Percentiles rank a stretch among this genome's conserved stretches.
Conservation (phyloP, 768 basidiomycete genomes). For the Tylopilus intermedius region DNA sequence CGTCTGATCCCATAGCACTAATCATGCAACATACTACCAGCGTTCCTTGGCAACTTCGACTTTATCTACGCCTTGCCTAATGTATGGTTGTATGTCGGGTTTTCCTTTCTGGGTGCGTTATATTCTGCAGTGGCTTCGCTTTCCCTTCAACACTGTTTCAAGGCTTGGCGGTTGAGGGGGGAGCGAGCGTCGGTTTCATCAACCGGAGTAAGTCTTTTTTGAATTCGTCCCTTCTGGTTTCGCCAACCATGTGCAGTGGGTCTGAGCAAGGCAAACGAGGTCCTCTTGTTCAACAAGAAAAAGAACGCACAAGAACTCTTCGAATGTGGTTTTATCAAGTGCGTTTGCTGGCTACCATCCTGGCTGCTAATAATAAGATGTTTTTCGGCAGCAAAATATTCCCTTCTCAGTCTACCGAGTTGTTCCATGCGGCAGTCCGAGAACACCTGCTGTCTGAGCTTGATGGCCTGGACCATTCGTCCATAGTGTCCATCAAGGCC, state of each 20-base stretch:
- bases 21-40: conserved; percentile 29
- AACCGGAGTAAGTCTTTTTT: conserved; percentile 49
- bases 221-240: background rate
- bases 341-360: conserved; percentile 9
- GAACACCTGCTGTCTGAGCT: conserved; percentile 49
- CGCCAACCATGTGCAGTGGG: conserved; percentile 47
- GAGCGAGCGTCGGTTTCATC: conserved; percentile 63
- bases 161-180: conserved; percentile 67
- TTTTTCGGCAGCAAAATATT: conserved; percentile 49
- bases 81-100: conserved; percentile 61
- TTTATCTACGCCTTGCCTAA: conserved; percentile 64
- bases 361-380: background rate
- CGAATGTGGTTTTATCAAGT: conserved; percentile 64
- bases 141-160: conserved; percentile 1
- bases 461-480: conserved; percentile 50
- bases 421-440: conserved; percentile 52
- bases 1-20: background rate
- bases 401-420: conserved; percentile 44
- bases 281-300: conserved; percentile 66
- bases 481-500: conserved; percentile 48
- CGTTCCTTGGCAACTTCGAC: conserved; percentile 68
- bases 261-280: conserved; percentile 63
- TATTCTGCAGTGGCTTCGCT: background rate
- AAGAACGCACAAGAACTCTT: conserved; percentile 54
- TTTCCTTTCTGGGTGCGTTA: conserved; percentile 53